A percentile compares a stretch with the other conserved stretches of the same genome.
phyloP scores from a whole-genome alignment of 2,329 filamentous ascomycete genomes.

The Aureobasidium sp. region DNA sequence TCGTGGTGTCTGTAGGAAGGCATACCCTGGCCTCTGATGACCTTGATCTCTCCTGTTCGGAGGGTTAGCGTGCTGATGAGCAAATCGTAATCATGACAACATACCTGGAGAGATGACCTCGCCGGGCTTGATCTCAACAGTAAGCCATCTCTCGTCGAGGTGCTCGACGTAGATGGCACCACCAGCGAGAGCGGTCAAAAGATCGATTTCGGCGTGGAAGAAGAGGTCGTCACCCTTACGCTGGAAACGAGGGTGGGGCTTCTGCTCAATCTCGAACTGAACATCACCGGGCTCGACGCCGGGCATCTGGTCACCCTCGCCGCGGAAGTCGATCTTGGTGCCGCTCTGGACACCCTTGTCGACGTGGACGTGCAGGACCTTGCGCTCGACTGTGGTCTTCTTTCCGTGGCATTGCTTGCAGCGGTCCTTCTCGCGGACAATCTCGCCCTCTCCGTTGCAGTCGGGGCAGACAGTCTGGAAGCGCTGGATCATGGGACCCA shows the following conservation, averaged over 20 bases:
- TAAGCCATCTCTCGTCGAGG: slow-evolving; percentile 94
- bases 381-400: slow-evolving; percentile 96
- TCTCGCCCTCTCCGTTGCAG: slow-evolving; percentile 95
- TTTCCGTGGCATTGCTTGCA: slow-evolving; percentile 96
- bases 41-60: slow-evolving; percentile 71
- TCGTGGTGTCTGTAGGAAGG: slow-evolving; percentile 93
- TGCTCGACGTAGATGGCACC: slow-evolving; percentile 91
- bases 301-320: slow-evolving; percentile 92
- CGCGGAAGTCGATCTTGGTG: slow-evolving; percentile 94
- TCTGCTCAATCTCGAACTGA: slow-evolving; percentile 98
- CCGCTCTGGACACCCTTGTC: slow-evolving; percentile 90
- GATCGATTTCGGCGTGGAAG: slow-evolving; percentile 90
- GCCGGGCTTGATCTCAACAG: slow-evolving; percentile 83
- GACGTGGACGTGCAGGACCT: slow-evolving; percentile 96
- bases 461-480: slow-evolving; percentile 99
- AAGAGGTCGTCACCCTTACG: slow-evolving; percentile 94
- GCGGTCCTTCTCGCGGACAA: slow-evolving; percentile 91
- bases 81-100: slow-evolving; percentile 29
- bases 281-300: slow-evolving; percentile 92
- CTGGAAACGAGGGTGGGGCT: slow-evolving; percentile 92
- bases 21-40: slow-evolving; percentile 96
- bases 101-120: slow-evolving; percentile 90
- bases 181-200: slow-evolving; percentile 88
- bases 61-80: slow-evolving; percentile 19
- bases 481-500: slow-evolving; percentile 99